Evolutionary conservation across 2,329 filamentous ascomycete genomes (phyloP).

Genomic region (Fusarium lyarnte): DNA sequence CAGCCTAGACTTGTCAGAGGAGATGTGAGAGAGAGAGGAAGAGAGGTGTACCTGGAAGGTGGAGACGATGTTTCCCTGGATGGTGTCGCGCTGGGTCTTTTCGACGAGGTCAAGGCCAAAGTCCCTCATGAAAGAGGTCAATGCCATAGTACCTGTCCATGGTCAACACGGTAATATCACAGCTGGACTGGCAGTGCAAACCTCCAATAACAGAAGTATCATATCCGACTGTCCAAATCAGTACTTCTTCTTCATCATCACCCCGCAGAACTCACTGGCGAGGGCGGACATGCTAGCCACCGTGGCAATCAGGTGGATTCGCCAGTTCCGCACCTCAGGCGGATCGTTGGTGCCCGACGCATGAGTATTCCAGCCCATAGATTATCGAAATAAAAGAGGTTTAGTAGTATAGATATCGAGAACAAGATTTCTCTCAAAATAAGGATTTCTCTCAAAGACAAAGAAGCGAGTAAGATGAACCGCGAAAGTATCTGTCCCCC

Average conservation of each 20-base stretch:
- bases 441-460: background rate
- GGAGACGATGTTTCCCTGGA: constrained; percentile 53
- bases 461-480: background rate
- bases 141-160: constrained; percentile 46
- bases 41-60: constrained; percentile 42
- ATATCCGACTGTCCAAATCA: constrained; percentile 45
- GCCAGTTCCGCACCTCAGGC: constrained; percentile 48
- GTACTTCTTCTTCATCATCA: fast-evolving
- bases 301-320: constrained; percentile 47
- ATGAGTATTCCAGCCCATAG: constrained; percentile 46
- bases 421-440: background rate
- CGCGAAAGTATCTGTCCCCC: background rate
- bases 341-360: constrained; percentile 51
- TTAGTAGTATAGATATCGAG: background rate
- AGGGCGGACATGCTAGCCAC: constrained; percentile 49
- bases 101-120: constrained; percentile 45
- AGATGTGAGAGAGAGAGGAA: fast-evolving
- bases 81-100: constrained; percentile 44
- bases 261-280: constrained; percentile 39
- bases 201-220: constrained; percentile 52
- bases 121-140: constrained; percentile 50
- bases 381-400: constrained; percentile 10
- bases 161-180: fast-evolving
- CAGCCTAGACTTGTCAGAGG: constrained; percentile 43
- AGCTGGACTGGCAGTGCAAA: fast-evolving